Percentiles rank a stretch among this genome's conserved stretches.
Evolutionary conservation across 23 red algal genomes (phyloP).

Genomic region (Chondrus crispus): DNA sequence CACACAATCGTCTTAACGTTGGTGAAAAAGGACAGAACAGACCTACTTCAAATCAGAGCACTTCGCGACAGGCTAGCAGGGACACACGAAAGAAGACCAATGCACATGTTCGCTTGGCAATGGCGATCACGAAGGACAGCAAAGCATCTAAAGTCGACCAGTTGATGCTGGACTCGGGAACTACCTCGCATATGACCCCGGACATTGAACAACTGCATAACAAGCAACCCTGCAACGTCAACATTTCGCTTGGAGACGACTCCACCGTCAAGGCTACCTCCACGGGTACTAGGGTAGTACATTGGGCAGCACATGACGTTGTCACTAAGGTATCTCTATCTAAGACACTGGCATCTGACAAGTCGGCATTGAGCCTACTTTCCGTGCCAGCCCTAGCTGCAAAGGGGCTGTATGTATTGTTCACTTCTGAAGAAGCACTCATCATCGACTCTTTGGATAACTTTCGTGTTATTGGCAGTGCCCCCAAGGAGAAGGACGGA

Average conservation of each 20-base stretch:
- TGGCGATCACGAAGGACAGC: not conserved
- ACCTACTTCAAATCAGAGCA: not conserved
- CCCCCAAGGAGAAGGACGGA: not conserved
- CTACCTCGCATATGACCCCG: not conserved
- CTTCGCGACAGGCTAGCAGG: not conserved
- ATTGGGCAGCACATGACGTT: not conserved
- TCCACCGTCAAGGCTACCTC: not conserved
- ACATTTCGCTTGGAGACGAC: not conserved
- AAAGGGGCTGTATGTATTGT: constrained; percentile 7
- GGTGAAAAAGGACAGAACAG: not conserved
- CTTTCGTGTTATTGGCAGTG: not conserved
- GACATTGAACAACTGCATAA: not conserved
- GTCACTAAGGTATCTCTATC: not conserved
- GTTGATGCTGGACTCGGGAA: not conserved
- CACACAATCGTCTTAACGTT: not conserved
- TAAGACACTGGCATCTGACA: not conserved
- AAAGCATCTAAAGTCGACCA: not conserved
- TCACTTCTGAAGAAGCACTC: not conserved
- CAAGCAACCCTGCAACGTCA: not conserved
- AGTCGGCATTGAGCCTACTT: constrained; percentile 3
- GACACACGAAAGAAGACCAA: not conserved
- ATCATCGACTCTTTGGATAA: constrained; percentile 23
- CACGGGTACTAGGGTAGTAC: not conserved
- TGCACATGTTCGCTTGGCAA: not conserved
- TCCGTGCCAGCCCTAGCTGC: not conserved